Conservation (phyloP, 1,139 yeast species). For the Pichia sp. region DNA sequence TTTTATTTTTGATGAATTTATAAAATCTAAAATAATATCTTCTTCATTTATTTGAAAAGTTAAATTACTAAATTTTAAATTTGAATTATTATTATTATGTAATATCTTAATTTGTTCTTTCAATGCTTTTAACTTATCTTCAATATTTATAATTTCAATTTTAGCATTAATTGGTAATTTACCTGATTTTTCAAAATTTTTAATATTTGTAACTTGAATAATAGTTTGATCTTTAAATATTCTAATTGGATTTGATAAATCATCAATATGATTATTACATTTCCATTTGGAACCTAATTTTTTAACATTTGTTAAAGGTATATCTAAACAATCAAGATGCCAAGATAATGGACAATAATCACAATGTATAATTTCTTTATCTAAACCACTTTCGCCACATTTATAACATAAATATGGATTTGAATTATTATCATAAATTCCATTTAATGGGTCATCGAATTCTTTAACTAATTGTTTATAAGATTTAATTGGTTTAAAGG, state of each 20-base stretch:
- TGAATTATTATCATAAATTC: conserved; percentile 58
- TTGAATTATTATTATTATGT: conserved; percentile 35
- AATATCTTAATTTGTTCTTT: conserved; percentile 31
- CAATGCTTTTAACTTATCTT: conserved; percentile 27
- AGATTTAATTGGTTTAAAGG: conserved; percentile 47
- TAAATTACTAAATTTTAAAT: conserved; percentile 34
- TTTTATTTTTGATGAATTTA: conserved; percentile 41
- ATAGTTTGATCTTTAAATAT: conserved; percentile 50
- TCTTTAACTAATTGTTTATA: conserved; percentile 35
- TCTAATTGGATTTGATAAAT: conserved; percentile 40
- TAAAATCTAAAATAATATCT: conserved; percentile 69
- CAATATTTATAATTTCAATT: conserved; percentile 45
- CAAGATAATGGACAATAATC: conserved; percentile 84
- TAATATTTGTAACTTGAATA: conserved; percentile 49
- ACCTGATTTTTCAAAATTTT: conserved; percentile 41
- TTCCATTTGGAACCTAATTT: conserved; percentile 82
- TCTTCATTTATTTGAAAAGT: conserved; percentile 66
- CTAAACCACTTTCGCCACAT: conserved; percentile 67
- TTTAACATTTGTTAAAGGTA: conserved; percentile 72
- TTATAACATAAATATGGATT: conserved; percentile 63
- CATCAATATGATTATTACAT: conserved; percentile 83
- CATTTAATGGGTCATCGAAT: conserved; percentile 55
- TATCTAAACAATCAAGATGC: conserved; percentile 85
- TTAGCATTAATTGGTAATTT: conserved; percentile 52
- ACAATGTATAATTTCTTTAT: conserved; percentile 59